Base-by-base conservation (phyloP, 139 green algal genomes). In the Volvox reticuliferus region DNA sequence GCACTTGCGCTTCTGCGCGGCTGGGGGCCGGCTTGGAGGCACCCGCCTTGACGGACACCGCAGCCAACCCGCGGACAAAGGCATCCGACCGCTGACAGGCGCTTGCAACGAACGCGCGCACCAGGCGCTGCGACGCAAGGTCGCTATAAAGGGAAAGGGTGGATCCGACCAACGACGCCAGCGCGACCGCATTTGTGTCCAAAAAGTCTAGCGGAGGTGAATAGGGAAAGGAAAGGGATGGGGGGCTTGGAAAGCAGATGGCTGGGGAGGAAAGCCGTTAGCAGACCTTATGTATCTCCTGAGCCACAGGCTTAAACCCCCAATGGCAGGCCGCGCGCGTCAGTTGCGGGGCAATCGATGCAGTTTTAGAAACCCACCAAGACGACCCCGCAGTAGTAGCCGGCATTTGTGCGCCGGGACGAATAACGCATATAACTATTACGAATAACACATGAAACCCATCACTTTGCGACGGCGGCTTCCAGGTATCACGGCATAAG, bases 21-120 rank as follows among this genome's bases (percentile, higher is more conserved):
- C 37, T 55, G 91, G 79, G 79, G 9, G 90, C 83, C 9, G 91
- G 93, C 61, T 88, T 91, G 35, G 67, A 77, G 26, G 90, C 65
- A 13, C 92, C 89, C 0, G 89, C 35, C 55, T 94, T 96, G 20
- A 97, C 88, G 2, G 96, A 61, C 0, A 88, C 91, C 5, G 90
- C 92, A 5, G 94, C 92, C 32, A 97, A 92, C 1, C 91, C 90
- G 55, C 94, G 95, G n/a, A 97, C 76, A 37, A 97, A 97, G 0
- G 90, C 82, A 0, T 95, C 91, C 9, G 86, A 85, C 44, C 50
- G 78, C 1, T 12, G 5, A 50, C 94, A 33, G 63, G 92, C 92
- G 18, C 91, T 36, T 22, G 37, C 22, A 0, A 96, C 20, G 16
- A 94, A 81, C 36, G 77, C 61, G 44, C 88, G 61, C 32, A 95